These are phyloP conservation scores for Pseudozyma thailandica DNA, from an alignment of 1,284 basidiomycete genomes.

Conservation along the genomic window DNA sequence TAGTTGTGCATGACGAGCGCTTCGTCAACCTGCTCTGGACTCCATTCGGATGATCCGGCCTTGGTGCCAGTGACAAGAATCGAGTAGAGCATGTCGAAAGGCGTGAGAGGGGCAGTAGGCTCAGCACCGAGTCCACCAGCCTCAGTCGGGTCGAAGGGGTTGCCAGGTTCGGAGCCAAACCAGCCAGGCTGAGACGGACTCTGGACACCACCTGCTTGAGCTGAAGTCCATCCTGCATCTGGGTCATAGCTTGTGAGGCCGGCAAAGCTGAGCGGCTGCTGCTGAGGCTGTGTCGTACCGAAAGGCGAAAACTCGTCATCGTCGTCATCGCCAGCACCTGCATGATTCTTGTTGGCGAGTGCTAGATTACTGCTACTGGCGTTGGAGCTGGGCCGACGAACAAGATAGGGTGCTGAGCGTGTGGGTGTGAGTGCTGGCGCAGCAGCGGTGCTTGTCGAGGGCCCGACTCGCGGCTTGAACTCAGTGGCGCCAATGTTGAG, in stretches of 20 bases:
- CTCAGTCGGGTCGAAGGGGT: slow-evolving; percentile 12
- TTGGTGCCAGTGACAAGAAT: slow-evolving; percentile 75
- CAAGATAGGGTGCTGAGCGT: slow-evolving; percentile 23
- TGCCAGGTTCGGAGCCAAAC: slow-evolving; percentile 1
- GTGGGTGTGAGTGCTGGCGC: slow-evolving; percentile 30
- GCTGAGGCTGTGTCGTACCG: slow-evolving; percentile 50
- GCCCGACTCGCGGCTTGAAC: slow-evolving; percentile 54
- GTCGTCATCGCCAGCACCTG: slow-evolving; percentile 69
- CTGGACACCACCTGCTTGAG: slow-evolving; percentile 7
- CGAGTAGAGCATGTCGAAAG: slow-evolving; percentile 91
- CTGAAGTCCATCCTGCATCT: slow-evolving; percentile 37
- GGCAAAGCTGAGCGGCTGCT: slow-evolving; percentile 38
- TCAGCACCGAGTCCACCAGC: slow-evolving; percentile 69
- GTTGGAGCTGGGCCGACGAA: slow-evolving; percentile 44
- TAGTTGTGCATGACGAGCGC: slow-evolving; percentile 86
- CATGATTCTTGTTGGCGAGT: slow-evolving; percentile 54
- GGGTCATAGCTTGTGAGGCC: slow-evolving; percentile 29
- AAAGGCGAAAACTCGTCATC: slow-evolving; percentile 74
- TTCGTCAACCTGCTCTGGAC: slow-evolving; percentile 90
- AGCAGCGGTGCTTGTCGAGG: slow-evolving; percentile 19
- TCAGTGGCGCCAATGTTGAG: slow-evolving; percentile 61
- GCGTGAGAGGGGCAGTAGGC: slow-evolving; percentile 80
- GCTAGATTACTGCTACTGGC: slow-evolving; percentile 50
- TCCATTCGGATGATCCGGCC: slow-evolving; percentile 67
- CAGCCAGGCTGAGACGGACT: slow-evolving; percentile 11